These are phyloP conservation scores for Fimicolochytrium jonesii DNA, from an alignment of 192 early-diverging fungal genomes.

Conservation along the genomic window DNA sequence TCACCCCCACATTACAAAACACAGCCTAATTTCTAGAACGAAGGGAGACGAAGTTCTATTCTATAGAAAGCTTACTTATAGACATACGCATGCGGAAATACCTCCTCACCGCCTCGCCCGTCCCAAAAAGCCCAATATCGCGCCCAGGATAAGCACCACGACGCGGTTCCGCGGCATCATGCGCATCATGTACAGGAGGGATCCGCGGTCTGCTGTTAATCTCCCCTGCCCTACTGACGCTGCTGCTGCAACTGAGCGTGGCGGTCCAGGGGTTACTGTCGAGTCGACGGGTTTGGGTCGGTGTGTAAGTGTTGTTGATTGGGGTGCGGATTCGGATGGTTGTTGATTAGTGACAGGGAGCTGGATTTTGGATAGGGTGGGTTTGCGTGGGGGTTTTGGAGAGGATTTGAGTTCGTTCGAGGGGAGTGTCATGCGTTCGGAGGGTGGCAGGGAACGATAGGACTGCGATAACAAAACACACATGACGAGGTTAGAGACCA, in stretches of 20 bases:
- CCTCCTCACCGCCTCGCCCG: not conserved
- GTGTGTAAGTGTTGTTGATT: not conserved
- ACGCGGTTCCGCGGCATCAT: not conserved
- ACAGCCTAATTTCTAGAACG: not conserved
- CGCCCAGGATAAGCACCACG: not conserved
- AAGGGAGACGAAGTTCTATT: too few species aligned
- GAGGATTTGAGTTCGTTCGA: not conserved
- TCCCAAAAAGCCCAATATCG: not conserved
- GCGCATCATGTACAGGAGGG: not conserved
- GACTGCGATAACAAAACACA: not conserved
- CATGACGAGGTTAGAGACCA: too few species aligned
- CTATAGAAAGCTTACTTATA: too few species aligned
- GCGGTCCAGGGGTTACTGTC: not conserved
- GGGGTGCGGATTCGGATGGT: not conserved
- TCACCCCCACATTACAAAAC: not conserved
- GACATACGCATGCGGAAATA: too few species aligned
- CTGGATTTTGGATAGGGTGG: not conserved
- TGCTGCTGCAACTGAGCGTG: not conserved
- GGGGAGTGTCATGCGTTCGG: not conserved
- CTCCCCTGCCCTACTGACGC: not conserved
- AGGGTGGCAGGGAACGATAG: constrained; percentile 2
- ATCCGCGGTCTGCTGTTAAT: not conserved
- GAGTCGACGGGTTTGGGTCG: too few species aligned
- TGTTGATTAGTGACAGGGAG: not conserved
- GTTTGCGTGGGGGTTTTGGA: not conserved